A percentile compares a stretch with the other conserved stretches of the same genome.
Evolutionary conservation across 345 rosid genomes (phyloP).

Genomic region (Cardamine occulta): DNA sequence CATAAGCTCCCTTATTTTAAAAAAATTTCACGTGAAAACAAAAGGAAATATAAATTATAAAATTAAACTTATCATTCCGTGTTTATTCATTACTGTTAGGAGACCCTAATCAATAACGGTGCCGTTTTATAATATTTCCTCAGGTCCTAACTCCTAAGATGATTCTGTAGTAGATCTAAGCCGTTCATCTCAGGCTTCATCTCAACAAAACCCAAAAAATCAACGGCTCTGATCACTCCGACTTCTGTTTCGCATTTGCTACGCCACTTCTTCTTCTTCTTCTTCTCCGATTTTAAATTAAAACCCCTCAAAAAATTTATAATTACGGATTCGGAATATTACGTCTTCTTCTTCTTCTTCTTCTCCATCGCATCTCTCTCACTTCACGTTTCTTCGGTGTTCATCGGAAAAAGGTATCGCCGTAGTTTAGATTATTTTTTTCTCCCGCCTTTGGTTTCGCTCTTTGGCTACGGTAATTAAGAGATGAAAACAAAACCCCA

Average conservation of each 20-base stretch:
- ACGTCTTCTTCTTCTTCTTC: slow-evolving; percentile 14
- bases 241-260: slow-evolving; percentile 36
- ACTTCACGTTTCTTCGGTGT: slow-evolving; percentile 25
- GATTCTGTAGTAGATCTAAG: slow-evolving; percentile 14
- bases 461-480: slow-evolving; percentile 28
- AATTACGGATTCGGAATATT: slow-evolving; percentile 14
- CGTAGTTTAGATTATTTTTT: slow-evolving; percentile 6
- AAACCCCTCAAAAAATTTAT: neutral
- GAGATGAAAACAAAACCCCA: neutral
- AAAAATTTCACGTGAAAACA: neutral
- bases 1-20: neutral
- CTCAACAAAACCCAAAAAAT: slow-evolving; percentile 17
- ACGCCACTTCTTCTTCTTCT: slow-evolving; percentile 36
- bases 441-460: slow-evolving; percentile 12
- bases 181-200: slow-evolving; percentile 37
- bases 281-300: slow-evolving; percentile 36
- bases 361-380: slow-evolving; percentile 36
- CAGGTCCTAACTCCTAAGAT: neutral
- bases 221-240: slow-evolving; percentile 37
- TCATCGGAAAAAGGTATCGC: slow-evolving; percentile 1
- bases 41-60: neutral
- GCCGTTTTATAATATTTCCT: slow-evolving; percentile 11
- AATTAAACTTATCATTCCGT: slow-evolving; percentile 13
- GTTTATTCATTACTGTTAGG: neutral
- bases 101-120: slow-evolving; percentile 2